These are phyloP conservation scores for Pouteria campechiana DNA, from an alignment of 179 eudicot genomes.

Conservation along the genomic window DNA sequence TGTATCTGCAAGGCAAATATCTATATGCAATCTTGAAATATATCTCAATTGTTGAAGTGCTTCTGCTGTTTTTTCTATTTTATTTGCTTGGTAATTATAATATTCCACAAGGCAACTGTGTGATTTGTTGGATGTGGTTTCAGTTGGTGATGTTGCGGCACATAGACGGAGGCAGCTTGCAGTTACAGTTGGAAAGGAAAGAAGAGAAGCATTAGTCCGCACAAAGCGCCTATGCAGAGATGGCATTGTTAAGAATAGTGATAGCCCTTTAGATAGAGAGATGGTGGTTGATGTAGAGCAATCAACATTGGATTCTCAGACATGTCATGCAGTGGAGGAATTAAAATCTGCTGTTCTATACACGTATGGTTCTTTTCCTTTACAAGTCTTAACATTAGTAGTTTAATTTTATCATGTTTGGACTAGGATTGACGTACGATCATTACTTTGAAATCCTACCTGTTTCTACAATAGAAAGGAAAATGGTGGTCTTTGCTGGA, in stretches of 20 bases:
- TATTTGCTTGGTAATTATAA: too few relatives aligned
- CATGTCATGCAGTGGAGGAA: conserved; percentile 70
- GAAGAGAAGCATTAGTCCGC: conserved; percentile 82
- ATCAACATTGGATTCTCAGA: conserved; percentile 60
- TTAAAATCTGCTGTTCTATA: conserved; percentile 44
- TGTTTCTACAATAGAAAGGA: too few relatives aligned
- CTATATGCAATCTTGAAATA: too few relatives aligned
- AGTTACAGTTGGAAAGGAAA: conserved; percentile 69
- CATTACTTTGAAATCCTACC: too few relatives aligned
- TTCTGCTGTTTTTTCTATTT: too few relatives aligned
- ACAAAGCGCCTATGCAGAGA: conserved; percentile 85
- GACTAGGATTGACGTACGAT: too few relatives aligned
- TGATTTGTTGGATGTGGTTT: background rate
- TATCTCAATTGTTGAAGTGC: too few relatives aligned
- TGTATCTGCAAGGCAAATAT: too few relatives aligned
- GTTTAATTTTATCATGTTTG: too few relatives aligned
- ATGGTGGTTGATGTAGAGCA: conserved; percentile 83
- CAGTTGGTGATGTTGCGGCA: conserved; percentile 79
- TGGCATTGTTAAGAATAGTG: conserved; percentile 42
- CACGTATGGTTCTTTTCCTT: conserved; percentile 38
- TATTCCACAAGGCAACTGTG: background rate
- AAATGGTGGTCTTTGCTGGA: too few relatives aligned
- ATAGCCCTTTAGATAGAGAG: conserved; percentile 29
- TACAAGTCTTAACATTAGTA: too few relatives aligned
- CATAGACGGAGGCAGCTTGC: conserved; percentile 74